A percentile compares a stretch with the other conserved stretches of the same genome.
phyloP scores from a whole-genome alignment of 83 land plant genomes.

The Picea abies region DNA sequence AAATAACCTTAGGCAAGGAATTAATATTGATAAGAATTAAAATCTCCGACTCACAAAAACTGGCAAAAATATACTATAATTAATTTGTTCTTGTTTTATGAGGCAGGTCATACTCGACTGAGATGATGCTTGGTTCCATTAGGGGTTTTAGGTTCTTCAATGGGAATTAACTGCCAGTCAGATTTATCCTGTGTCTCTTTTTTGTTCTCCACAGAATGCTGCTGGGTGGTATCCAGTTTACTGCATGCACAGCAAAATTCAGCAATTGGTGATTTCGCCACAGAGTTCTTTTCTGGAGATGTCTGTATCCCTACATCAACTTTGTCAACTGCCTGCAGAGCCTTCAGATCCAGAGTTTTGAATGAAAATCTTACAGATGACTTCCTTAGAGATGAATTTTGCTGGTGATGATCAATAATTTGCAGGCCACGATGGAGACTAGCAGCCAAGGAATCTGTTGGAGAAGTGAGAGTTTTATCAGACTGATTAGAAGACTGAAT shows the following conservation, averaged over 20 bases:
- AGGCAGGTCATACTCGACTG: slow-evolving; percentile 39
- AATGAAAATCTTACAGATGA: slow-evolving; percentile 67
- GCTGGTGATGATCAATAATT: slow-evolving; percentile 55
- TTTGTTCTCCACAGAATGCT: slow-evolving; percentile 1
- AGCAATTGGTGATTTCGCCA: slow-evolving; percentile 7
- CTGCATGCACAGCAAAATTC: slow-evolving; percentile 37
- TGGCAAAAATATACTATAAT: not conserved
- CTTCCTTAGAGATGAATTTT: slow-evolving; percentile 34
- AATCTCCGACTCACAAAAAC: not conserved
- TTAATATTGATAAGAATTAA: not conserved
- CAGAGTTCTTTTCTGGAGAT: slow-evolving; percentile 21
- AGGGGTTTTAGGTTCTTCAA: slow-evolving; percentile 30
- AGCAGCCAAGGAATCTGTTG: slow-evolving; percentile 68
- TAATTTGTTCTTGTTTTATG: not conserved
- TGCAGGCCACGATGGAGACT: slow-evolving; percentile 82
- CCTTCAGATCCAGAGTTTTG: slow-evolving; percentile 41
- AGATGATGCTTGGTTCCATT: slow-evolving; percentile 41
- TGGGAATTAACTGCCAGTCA: slow-evolving; percentile 49
- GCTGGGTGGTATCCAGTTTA: not conserved
- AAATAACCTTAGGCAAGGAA: not conserved
- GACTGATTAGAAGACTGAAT: slow-evolving; percentile 35
- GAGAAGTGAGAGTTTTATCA: slow-evolving; percentile 25
- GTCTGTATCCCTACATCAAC: slow-evolving; percentile 59
- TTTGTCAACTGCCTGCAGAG: slow-evolving; percentile 29
- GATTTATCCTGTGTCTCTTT: slow-evolving; percentile 18